phyloP scores from a whole-genome alignment of 257 asterid genomes.

The Fraxinus anomala region DNA sequence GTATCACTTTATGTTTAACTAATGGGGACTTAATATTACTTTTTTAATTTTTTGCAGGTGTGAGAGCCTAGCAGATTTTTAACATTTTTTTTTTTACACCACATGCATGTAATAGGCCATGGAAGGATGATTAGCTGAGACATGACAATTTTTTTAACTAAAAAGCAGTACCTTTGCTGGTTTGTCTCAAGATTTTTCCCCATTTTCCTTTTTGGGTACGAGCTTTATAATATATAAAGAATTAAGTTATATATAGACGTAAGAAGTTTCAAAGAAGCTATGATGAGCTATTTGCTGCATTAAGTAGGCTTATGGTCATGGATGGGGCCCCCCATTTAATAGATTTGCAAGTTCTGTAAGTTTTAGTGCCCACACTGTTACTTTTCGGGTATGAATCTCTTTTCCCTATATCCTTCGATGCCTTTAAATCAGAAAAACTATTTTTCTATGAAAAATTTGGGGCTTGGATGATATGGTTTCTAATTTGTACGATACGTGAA shows the following conservation, averaged over 20 bases:
- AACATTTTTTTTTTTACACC: not conserved
- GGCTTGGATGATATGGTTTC: not conserved
- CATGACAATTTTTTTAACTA: constrained; percentile 4
- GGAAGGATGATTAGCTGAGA: not conserved
- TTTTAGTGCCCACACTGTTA: constrained; percentile 43
- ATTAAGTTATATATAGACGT: not conserved
- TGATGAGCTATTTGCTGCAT: constrained; percentile 27
- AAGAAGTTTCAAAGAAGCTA: constrained; percentile 34
- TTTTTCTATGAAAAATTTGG: not conserved
- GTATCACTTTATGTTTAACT: not conserved
- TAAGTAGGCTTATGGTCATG: constrained; percentile 30
- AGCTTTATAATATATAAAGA: not conserved
- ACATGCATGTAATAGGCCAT: constrained; percentile 28
- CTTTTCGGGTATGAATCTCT: constrained; percentile 18
- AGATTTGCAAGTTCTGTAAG: constrained; percentile 19
- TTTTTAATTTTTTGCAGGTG: not conserved
- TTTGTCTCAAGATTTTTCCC: constrained; percentile 2
- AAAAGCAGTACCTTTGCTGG: not conserved
- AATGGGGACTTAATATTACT: not conserved
- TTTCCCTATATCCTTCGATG: not conserved
- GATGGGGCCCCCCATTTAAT: constrained; percentile 43
- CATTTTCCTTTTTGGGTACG: not conserved
- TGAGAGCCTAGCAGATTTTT: not conserved
- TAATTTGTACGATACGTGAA: not conserved
- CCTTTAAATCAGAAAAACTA: not conserved